Evolutionary conservation across 2,329 filamentous ascomycete species (phyloP), one percentile per base, ranked within the genome.

Genomic region (Pseudogymnoascus sp.): DNA sequence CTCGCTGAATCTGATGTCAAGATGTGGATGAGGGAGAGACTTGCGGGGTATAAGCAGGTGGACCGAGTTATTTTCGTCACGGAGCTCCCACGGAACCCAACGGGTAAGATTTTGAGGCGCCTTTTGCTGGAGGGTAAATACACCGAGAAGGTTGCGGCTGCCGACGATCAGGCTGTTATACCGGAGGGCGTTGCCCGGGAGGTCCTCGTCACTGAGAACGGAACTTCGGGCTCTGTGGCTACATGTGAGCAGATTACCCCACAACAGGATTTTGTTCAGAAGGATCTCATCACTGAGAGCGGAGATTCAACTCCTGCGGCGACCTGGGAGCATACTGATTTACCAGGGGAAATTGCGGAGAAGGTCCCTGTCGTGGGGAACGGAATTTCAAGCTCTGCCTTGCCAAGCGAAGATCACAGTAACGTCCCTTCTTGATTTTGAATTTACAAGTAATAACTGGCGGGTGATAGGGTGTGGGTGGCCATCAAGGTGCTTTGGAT

Each of bases 1-100:
- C 63, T 78, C 17, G 75, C 70, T 0, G 75, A 74, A 33, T 68
- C 77, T 21, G 75, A 80, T 62, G 74, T 81, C n/a, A 77, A 79
- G 61, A 68, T 69, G 10, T 79, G 76, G 65, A 70, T 78, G 11
- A 71, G 73, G 11, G 64, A 67, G 1, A 75, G 74, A 53, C 71
- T 82, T 23, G 78, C 78, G 7, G 77, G 76, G 62, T 82, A 81
- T 71, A 82, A 82, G 65, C 72, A 74, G 2, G 68, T 81, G 0
- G 78, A 78, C 8, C 77, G 78, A 5, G 75, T 82, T 8, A 68
- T 77, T 21, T 82, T 82, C 62, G 76, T 81, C 13, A 76, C 80
- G 50, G 71, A 76, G 28, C 79, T 82, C 35, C 80, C 80, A 4
- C 78, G 78, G 57, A 78, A 78, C 2, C 72, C 78, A 0, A 80